Evolutionary conservation across 1,284 basidiomycete genomes (phyloP), one percentile per base, ranked within the genome.

Genomic region (Cutaneotrichosporon sp.): DNA sequence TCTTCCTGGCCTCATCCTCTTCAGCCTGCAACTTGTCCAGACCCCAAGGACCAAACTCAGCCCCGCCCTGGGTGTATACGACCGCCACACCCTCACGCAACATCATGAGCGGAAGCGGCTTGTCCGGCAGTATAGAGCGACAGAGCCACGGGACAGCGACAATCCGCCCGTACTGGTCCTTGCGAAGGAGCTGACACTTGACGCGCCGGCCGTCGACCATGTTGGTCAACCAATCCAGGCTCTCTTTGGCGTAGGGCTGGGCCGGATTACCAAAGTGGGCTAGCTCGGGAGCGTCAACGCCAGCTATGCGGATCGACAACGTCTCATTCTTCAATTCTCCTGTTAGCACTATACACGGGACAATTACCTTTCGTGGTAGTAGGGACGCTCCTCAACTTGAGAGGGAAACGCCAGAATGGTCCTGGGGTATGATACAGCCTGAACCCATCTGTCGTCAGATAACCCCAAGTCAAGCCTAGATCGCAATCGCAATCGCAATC

Each of bases 221-320:
- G 77, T n/a, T 78, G 67, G 66, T 86, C 6, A 95, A 82, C 89
- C 90, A 93, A 0, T 82, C 83, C 9, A 91, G 77, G 53, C 88
- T 88, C 73, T 94, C 91, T 38, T 81, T 78, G 0, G 87, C 81
- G 66, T 88, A 88, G 0, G 88, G 87, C 73, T 95, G 92, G 0
- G 85, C 85, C 2, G 86, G 85, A 59, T 87, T 86, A 22, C 92
- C 92, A 69, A 92, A 95, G 76, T 95, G 90, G 0, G 87, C 83
- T 13, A 82, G 85, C 83, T 96, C 93, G 0, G 93, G 93, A 1
- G 93, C 93, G 76, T 97, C 93, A 11, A 92, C 86, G 0, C 90
- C 93, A 10, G 90, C 90, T 56, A 96, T 86, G 30, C 93, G 86
- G 53, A 97, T 87, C 71, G 89, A 88, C 21, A 96, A 83, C 0